Evolutionary conservation across 2,329 filamentous ascomycete genomes (phyloP).

Genomic region (Teratosphaeria epicoccoides): DNA sequence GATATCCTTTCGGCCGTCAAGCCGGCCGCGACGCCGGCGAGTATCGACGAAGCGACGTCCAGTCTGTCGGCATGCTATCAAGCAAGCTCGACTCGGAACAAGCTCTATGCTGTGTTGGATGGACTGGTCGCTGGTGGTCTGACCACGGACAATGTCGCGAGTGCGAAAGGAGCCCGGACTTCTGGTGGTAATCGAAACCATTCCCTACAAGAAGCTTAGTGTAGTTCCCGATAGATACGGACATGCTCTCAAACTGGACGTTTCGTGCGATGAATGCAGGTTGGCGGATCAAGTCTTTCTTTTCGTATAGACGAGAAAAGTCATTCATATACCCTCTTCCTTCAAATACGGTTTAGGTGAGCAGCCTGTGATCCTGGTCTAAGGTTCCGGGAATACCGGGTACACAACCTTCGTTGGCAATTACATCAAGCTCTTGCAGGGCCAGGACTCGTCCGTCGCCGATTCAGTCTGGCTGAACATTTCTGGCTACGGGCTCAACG

Average conservation of each 20-base stretch:
- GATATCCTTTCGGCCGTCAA: conserved; percentile 1
- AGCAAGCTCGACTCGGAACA: conserved; percentile 15
- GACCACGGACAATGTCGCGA: conserved; percentile 16
- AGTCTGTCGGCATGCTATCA: conserved; percentile 5
- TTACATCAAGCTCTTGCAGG: conserved; percentile 39
- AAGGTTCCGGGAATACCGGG: conserved; percentile 42
- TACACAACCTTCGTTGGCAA: conserved; percentile 37
- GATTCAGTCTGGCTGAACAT: conserved; percentile 49
- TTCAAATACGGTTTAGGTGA: conserved; percentile 36
- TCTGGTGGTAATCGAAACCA: too few species aligned
- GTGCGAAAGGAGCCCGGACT: conserved; percentile 7
- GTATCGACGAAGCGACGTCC: conserved; percentile 1
- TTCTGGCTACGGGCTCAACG: conserved; percentile 36
- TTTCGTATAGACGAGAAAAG: conserved; percentile 19
- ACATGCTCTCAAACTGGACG: too few species aligned
- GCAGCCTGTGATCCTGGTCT: conserved; percentile 30
- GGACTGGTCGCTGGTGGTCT: conserved; percentile 20
- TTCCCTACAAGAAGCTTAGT: too few species aligned
- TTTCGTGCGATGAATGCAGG: too few species aligned
- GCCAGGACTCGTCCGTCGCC: conserved; percentile 29
- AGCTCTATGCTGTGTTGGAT: conserved; percentile 17
- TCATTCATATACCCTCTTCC: conserved; percentile 41
- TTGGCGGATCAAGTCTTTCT: not conserved
- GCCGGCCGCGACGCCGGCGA: conserved; percentile 5
- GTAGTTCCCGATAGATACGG: too few species aligned